phyloP scores from a whole-genome alignment of 139 green algal genomes.

The Closterium sp. region DNA sequence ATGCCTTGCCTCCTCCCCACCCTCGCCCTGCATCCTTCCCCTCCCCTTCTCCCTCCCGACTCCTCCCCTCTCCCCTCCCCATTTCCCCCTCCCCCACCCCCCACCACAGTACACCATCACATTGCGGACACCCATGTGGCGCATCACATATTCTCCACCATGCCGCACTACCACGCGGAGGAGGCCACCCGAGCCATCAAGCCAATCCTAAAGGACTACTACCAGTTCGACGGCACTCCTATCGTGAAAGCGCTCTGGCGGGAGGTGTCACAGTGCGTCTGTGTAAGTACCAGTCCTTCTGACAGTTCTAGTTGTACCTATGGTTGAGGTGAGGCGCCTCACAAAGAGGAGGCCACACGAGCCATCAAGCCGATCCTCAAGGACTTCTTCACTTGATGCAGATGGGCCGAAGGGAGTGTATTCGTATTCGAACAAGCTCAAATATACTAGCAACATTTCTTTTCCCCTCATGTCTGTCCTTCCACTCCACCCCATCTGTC shows the following conservation, averaged over 20 bases:
- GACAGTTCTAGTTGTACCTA: too few species aligned
- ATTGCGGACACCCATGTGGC: constrained; percentile 90
- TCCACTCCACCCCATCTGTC: too few species aligned
- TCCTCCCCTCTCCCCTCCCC: not conserved
- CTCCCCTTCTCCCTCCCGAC: too few species aligned
- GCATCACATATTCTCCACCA: constrained; percentile 89
- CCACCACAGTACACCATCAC: constrained; percentile 25
- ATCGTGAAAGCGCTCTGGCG: constrained; percentile 40
- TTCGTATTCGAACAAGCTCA: too few species aligned
- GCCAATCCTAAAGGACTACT: constrained; percentile 42
- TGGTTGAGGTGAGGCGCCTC: too few species aligned
- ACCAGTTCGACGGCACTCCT: constrained; percentile 28
- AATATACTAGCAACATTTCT: too few species aligned
- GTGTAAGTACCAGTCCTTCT: constrained; percentile 22
- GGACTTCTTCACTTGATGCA: not conserved
- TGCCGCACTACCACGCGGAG: constrained; percentile 90
- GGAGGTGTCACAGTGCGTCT: constrained; percentile 30
- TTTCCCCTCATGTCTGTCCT: too few species aligned
- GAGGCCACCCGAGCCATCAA: constrained; percentile 73
- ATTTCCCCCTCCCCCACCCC: not conserved
- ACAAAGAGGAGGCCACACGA: too few species aligned
- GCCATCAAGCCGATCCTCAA: too few species aligned
- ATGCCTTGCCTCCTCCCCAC: not conserved
- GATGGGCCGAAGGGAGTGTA: too few species aligned
- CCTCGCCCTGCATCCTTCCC: too few species aligned